phyloP scores from a whole-genome alignment of 805 yeast species.

The Candida corydali region DNA sequence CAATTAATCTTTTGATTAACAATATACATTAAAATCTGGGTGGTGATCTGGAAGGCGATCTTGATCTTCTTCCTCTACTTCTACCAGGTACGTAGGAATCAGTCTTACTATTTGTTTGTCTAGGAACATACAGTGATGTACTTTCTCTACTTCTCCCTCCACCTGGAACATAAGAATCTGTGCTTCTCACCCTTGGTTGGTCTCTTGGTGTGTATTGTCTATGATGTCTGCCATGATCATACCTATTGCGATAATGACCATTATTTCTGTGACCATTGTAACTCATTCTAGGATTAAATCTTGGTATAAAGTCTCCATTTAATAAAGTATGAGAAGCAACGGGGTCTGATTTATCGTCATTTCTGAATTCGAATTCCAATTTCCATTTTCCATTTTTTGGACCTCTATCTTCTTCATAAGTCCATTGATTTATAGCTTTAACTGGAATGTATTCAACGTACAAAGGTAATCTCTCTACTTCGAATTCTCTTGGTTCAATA shows the following conservation, averaged over 20 bases:
- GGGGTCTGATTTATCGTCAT: slow-evolving; percentile 18
- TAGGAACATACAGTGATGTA: slow-evolving; percentile 7
- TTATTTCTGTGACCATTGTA: slow-evolving; percentile 1
- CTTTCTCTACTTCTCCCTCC: slow-evolving; percentile 9
- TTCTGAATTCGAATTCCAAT: slow-evolving; percentile 30
- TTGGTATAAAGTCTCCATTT: slow-evolving; percentile 16
- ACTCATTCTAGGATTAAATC: slow-evolving; percentile 10
- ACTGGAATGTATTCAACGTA: slow-evolving; percentile 44
- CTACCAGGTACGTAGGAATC: slow-evolving; percentile 11
- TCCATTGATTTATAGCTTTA: slow-evolving; percentile 42
- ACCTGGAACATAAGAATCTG: slow-evolving; percentile 12
- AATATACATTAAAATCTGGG: not conserved
- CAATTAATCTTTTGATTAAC: no score
- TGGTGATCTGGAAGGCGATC: slow-evolving; percentile 6
- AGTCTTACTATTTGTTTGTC: slow-evolving; percentile 9
- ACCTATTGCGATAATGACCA: not conserved
- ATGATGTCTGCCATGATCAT: not conserved
- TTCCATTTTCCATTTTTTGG: slow-evolving; percentile 45
- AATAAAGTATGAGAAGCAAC: slow-evolving; percentile 15
- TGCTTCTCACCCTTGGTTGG: not conserved
- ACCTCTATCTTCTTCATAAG: slow-evolving; percentile 42
- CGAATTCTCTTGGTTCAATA: slow-evolving; percentile 14
- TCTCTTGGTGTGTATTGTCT: not conserved
- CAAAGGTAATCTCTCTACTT: slow-evolving; percentile 20
- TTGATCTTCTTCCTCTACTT: slow-evolving; percentile 10